Evolutionary conservation across 768 basidiomycete species (phyloP).

Genomic region (Glaciozyma martinii): DNA sequence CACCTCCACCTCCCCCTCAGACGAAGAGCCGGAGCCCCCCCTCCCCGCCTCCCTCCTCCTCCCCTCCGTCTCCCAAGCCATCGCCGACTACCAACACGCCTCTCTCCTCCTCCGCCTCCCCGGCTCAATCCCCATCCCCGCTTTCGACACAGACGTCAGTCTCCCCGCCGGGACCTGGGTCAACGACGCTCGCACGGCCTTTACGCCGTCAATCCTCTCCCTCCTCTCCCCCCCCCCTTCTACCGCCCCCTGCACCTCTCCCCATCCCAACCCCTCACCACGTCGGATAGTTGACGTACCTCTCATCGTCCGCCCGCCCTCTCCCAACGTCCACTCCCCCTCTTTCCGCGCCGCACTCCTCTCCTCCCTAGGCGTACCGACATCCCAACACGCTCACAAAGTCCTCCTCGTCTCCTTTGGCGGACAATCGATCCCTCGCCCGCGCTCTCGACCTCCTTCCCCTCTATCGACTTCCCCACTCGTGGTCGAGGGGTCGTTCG

Average conservation of each 20-base stretch:
- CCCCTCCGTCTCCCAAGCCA: constrained; percentile 58
- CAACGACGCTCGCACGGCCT: constrained; percentile 45
- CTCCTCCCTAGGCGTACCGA: constrained; percentile 53
- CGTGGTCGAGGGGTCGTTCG: not conserved
- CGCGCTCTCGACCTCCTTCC: constrained; percentile 27
- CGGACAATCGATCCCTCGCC: constrained; percentile 54
- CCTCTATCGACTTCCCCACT: constrained; percentile 7
- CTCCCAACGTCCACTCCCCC: constrained; percentile 47
- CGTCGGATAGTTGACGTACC: constrained; percentile 45
- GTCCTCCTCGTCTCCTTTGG: constrained; percentile 73
- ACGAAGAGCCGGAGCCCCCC: constrained; percentile 47
- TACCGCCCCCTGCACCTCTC: constrained; percentile 3
- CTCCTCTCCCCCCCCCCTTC: constrained; percentile 39
- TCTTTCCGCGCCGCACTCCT: constrained; percentile 54
- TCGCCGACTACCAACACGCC: constrained; percentile 59
- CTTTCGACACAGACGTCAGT: constrained; percentile 50
- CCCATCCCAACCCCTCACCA: not conserved
- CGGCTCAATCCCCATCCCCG: constrained; percentile 66
- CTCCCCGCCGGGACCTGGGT: constrained; percentile 63
- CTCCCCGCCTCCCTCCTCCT: constrained; percentile 47
- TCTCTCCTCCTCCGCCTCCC: constrained; percentile 63
- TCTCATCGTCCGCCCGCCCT: constrained; percentile 60
- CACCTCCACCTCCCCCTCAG: constrained; percentile 32
- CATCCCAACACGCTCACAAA: constrained; percentile 49
- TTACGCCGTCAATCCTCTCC: constrained; percentile 46